Evolutionary conservation across 768 basidiomycete genomes (phyloP), one percentile per base, ranked within the genome.

Genomic region (Fibroporia radiculosa): DNA sequence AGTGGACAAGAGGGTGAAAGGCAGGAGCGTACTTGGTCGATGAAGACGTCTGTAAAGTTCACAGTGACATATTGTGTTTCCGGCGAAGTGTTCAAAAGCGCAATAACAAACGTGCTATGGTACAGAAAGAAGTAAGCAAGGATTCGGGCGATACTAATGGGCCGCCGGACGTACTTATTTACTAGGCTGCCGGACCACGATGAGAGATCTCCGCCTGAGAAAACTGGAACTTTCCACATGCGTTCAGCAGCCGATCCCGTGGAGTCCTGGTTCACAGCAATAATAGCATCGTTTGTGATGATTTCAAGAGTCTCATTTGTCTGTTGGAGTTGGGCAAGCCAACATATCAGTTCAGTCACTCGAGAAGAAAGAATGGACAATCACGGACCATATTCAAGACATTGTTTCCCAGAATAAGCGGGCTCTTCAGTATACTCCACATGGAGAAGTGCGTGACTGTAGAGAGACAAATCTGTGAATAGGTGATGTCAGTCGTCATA

Each of bases 341-440:
- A n/a, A 31, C 10, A 28, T n/a, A n/a, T n/a, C n/a, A 29, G 16
- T 8, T 47, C 3, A 27, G 42, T 33, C 24, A 44, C 1, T 19
- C 8, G 18, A 39, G 14, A 14, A 29, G 8, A 16, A 22, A 4
- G 5, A 28, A 16, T 24, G 26, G 19, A 33, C 7, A 14, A 6
- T 40, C 19, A 18, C 49, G 13, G 26, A 64, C 65, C 68, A 68
- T 70, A 39, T 53, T 54, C 4, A 61, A 62, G 14, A 69, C 45
- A 40, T 69, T 66, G 50, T 70, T 66, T 1, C 69, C 69, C 4
- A 71, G 56, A 33, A 70, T 69, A 8, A 71, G 57, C 0, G 69
- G 67, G 37, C 62, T 64, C 58, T 71, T 71, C 22, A 66, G 52
- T n/a, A 70, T 46, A 7, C 63, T 60, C 69, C 69, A 70, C 59